A percentile compares a stretch with the other conserved stretches of the same genome.
Evolutionary conservation across 2,329 filamentous ascomycete species (phyloP).

Genomic region (Colletotrichum tropicale): DNA sequence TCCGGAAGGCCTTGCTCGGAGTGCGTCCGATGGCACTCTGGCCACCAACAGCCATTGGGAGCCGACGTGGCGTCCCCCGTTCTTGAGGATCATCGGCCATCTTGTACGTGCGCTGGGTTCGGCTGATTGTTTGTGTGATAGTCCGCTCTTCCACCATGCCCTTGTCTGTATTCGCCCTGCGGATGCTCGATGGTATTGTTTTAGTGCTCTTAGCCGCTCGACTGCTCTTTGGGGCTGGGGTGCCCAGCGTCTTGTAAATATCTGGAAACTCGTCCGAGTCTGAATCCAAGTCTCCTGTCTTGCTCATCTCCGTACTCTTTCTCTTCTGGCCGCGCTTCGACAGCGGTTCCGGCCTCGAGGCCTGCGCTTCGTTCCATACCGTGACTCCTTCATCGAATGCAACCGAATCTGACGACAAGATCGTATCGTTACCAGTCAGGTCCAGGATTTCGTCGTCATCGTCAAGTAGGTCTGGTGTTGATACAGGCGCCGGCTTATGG

Average conservation of each 20-base stretch:
- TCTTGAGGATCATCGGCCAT: background rate
- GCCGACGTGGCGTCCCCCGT: slow-evolving; percentile 1
- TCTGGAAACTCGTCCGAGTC: slow-evolving; percentile 57
- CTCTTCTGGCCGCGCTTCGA: slow-evolving; percentile 52
- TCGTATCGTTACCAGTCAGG: slow-evolving; percentile 38
- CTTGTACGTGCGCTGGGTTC: slow-evolving; percentile 23
- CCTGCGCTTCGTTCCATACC: slow-evolving; percentile 48
- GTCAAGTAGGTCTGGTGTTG: slow-evolving; percentile 21
- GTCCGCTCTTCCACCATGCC: slow-evolving; percentile 23
- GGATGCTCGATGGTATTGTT: slow-evolving; percentile 2
- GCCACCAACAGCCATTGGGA: background rate
- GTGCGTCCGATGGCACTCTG: slow-evolving; percentile 14
- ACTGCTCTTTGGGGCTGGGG: slow-evolving; percentile 33
- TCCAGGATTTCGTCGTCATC: slow-evolving; percentile 37
- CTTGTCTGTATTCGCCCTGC: slow-evolving; percentile 3
- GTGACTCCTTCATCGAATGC: slow-evolving; percentile 40
- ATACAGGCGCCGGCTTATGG: background rate
- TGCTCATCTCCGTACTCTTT: slow-evolving; percentile 54
- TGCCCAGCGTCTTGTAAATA: slow-evolving; percentile 53
- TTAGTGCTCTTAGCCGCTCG: slow-evolving; percentile 28
- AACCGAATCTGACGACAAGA: slow-evolving; percentile 37
- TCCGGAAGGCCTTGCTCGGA: slow-evolving; percentile 24
- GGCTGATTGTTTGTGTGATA: slow-evolving; percentile 25
- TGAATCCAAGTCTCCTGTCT: slow-evolving; percentile 30
- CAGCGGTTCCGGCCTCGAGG: slow-evolving; percentile 39